These are phyloP conservation scores for Chlamydomonas sp. DNA, from an alignment of 139 green algal species.

Conservation along the genomic window DNA sequence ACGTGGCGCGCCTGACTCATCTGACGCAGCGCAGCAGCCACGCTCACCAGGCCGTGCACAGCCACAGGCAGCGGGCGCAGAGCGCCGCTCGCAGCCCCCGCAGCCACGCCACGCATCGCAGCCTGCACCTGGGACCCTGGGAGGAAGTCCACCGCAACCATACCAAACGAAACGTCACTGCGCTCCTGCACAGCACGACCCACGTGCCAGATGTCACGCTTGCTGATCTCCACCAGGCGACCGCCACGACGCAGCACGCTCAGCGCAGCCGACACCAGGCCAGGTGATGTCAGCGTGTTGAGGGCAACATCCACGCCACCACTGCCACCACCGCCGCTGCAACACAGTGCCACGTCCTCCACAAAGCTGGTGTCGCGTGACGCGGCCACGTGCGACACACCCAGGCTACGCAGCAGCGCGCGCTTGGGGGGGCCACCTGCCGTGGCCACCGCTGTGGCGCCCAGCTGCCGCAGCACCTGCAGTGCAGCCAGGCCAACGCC, in stretches of 20 bases:
- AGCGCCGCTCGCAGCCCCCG: constrained; percentile 21
- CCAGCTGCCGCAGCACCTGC: constrained; percentile 41
- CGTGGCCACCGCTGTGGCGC: constrained; percentile 45
- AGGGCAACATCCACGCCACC: constrained; percentile 56
- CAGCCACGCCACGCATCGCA: constrained; percentile 34
- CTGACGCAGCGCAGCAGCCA: constrained; percentile 42
- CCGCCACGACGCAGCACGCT: constrained; percentile 46
- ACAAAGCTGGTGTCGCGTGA: constrained; percentile 64
- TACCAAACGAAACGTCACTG: constrained; percentile 60
- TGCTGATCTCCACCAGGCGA: constrained; percentile 77
- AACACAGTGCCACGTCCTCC: constrained; percentile 34
- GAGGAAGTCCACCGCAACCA: constrained; percentile 84
- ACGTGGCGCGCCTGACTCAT: constrained; percentile 55
- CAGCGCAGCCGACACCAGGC: constrained; percentile 68
- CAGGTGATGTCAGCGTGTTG: constrained; percentile 77
- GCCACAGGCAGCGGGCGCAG: constrained; percentile 35
- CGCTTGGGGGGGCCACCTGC: constrained; percentile 66
- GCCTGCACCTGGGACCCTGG: constrained; percentile 45
- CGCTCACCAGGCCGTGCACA: constrained; percentile 26
- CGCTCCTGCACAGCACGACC: constrained; percentile 59
- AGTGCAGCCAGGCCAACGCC: constrained; percentile 70
- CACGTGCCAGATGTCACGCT: constrained; percentile 73
- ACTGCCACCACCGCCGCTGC: no score
- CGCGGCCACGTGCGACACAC: constrained; percentile 36
- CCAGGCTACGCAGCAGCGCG: constrained; percentile 49